These are phyloP conservation scores for Kalmusia sp. DNA, from an alignment of 2,329 filamentous ascomycete species.

Conservation along the genomic window DNA sequence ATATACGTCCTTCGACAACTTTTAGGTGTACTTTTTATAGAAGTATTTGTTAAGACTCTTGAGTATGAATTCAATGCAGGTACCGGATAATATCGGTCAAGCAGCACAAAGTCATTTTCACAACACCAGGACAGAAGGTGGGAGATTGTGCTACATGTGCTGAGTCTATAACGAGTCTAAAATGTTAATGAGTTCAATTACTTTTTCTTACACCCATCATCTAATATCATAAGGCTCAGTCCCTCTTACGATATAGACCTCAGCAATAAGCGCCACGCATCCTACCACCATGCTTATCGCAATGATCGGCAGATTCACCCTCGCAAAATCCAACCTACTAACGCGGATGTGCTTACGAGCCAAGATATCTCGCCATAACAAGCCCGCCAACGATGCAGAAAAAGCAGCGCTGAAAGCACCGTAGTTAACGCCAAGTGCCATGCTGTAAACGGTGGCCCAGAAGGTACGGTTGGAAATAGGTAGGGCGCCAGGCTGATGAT, in stretches of 20 bases:
- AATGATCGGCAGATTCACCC: conserved; percentile 75
- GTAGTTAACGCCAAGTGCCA: conserved; percentile 78
- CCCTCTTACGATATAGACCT: conserved; percentile 66
- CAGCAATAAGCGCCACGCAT: conserved; percentile 65
- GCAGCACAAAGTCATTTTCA: too few relatives aligned
- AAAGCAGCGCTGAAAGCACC: conserved; percentile 77
- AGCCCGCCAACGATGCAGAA: conserved; percentile 73
- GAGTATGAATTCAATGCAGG: too few relatives aligned
- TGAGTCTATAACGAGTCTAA: too few relatives aligned
- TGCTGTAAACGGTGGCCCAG: conserved; percentile 76
- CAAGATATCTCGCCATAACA: conserved; percentile 77
- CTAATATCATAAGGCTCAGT: conserved; percentile 45
- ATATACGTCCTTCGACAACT: too few relatives aligned
- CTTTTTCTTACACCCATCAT: neutral
- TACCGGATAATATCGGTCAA: too few relatives aligned
- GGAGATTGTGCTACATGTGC: too few relatives aligned
- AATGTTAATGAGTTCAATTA: too few relatives aligned
- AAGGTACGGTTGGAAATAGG: conserved; percentile 70
- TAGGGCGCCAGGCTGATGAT: conserved; percentile 51
- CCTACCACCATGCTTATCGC: conserved; percentile 71
- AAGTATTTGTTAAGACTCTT: too few relatives aligned
- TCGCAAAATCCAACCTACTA: conserved; percentile 68
- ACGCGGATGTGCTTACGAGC: conserved; percentile 72
- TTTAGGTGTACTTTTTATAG: too few relatives aligned
- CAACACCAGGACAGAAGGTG: too few relatives aligned